Evolutionary conservation across 805 yeast species (phyloP).

Genomic region (Zygoascus flipseniorum): DNA sequence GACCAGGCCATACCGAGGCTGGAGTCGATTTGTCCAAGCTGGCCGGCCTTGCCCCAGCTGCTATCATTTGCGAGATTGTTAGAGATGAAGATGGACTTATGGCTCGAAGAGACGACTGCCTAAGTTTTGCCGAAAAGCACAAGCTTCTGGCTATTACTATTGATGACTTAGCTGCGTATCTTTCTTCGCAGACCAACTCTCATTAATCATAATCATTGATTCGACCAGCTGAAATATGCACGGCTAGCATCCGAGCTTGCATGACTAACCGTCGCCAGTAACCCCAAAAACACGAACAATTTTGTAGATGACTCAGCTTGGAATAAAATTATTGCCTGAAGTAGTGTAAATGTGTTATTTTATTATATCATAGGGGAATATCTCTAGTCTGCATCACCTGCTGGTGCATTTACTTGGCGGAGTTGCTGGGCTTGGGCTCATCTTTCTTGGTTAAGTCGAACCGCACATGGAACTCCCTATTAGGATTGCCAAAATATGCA

Average conservation of each 20-base stretch:
- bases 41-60: conserved; percentile 76
- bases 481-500: conserved; percentile 55
- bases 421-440: background rate
- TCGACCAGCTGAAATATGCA: background rate
- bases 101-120: conserved; percentile 89
- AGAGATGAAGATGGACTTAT: conserved; percentile 88
- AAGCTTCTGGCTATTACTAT: conserved; percentile 69
- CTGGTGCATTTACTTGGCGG: too few relatives aligned
- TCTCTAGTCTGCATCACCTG: too few relatives aligned
- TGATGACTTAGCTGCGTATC: conserved; percentile 56
- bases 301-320: too few relatives aligned
- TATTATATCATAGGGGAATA: too few relatives aligned
- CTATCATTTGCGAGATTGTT: conserved; percentile 89
- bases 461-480: conserved; percentile 51
- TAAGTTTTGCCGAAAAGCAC: conserved; percentile 52
- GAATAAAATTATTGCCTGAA: background rate
- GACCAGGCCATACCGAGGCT: conserved; percentile 98
- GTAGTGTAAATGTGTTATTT: background rate
- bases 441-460: conserved; percentile 41
- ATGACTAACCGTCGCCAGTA: background rate
- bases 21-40: conserved; percentile 78
- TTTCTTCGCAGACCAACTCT: conserved; percentile 17
- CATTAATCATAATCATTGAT: background rate
- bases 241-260: background rate
- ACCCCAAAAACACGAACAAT: too few relatives aligned